A percentile compares a stretch with the other conserved stretches of the same genome.
Conservation (phyloP, 2,329 filamentous ascomycete species). For the Trichophyton schoenleinii region DNA sequence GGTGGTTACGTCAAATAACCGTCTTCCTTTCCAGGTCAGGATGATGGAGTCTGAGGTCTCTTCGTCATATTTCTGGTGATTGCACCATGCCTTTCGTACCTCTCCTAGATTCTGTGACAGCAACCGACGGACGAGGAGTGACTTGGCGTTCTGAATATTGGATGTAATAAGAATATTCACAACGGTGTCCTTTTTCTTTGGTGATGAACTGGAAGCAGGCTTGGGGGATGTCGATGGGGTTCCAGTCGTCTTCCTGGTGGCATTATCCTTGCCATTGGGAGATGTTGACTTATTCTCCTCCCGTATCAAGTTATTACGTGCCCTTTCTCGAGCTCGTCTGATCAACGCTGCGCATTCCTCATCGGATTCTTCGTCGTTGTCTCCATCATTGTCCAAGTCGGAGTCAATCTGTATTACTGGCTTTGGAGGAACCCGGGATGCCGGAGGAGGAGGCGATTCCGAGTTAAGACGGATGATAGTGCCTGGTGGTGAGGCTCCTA, state of each 20-base stretch:
- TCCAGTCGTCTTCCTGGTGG: not conserved
- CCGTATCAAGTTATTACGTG: constrained; percentile 11
- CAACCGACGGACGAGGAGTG: constrained; percentile 53
- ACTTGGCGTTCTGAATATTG: constrained; percentile 46
- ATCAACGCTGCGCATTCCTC: constrained; percentile 34
- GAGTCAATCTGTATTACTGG: not conserved
- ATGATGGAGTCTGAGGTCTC: constrained; percentile 48
- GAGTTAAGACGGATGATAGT: not conserved
- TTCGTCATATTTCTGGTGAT: constrained; percentile 43
- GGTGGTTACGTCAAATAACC: constrained; percentile 64
- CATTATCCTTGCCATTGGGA: not conserved
- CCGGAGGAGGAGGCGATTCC: not conserved
- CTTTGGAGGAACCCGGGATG: not conserved
- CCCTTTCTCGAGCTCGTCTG: constrained; percentile 31
- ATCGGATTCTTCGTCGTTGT: constrained; percentile 21
- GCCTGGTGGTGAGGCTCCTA: not conserved
- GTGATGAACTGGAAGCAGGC: not conserved
- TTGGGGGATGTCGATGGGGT: not conserved
- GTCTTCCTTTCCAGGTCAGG: constrained; percentile 64
- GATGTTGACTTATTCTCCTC: not conserved
- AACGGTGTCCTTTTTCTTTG: constrained; percentile 33
- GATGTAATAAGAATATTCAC: constrained; percentile 59
- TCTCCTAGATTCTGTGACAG: constrained; percentile 55
- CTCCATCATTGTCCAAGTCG: constrained; percentile 1
- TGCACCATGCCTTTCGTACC: constrained; percentile 58